Base-by-base conservation (phyloP, 768 basidiomycete genomes). In the Leccinum subgranulosum region DNA sequence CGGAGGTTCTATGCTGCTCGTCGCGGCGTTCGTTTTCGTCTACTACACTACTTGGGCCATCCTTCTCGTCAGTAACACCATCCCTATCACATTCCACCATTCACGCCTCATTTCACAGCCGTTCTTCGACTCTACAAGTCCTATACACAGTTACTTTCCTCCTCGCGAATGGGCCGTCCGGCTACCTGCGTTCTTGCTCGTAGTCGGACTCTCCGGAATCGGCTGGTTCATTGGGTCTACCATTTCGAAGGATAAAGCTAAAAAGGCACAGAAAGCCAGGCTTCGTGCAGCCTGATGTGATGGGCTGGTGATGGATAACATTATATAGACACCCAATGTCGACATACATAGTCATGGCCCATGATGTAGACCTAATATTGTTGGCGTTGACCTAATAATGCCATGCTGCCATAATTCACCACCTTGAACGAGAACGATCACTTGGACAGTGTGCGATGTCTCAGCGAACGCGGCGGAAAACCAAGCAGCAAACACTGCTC, bases 31-130 rank as follows among this genome's bases (percentile, higher is more conserved):
- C 46, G 83, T 90, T 36, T 96, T 96, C 76, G 76, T 81, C 10
- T 98, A 98, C 72, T 98, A 98, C 73, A 94, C 95, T 2, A 79
- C 82, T 27, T 98, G 95, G 95, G 87, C 94, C 14, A 80, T 97
- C 54, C 75, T 98, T 51, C 81, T 95, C 54, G 94, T 94, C 62
- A 66, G 88, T 73, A 6, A 15, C 14, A 27, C 33, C 4, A 31
- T 23, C 9, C 29, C 19, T 14, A 28, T 14, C 3, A 28, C 49
- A 19, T 49, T 39, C 52, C 28, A 39, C 50, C 7, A 33, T 43
- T 63, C 45, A 51, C 56, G 49, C 55, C 41, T 55, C 59, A 59
- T 47, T 5, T n/a, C 57, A 41, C 54, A 87, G 86, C 95, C 95
- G 6, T 93, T 97, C 77, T 85, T 97, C 60, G 86, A 91, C 57